Percentiles rank a stretch among this genome's conserved stretches.
Conservation (phyloP, 305 asterid genomes). For the Petunia hybrid region DNA sequence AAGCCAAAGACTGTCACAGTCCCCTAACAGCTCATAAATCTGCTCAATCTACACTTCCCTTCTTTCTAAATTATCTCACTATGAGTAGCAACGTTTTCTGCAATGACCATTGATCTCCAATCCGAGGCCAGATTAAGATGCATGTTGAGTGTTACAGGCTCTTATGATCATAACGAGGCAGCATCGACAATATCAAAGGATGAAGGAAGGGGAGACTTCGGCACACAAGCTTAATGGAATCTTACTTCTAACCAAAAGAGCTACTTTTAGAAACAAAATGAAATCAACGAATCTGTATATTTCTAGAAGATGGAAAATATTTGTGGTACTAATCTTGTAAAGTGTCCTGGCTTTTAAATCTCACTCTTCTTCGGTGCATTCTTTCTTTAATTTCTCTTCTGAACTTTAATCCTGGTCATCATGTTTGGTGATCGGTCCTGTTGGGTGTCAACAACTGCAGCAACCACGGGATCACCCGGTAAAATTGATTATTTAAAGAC, state of each 20-base stretch:
- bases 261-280: not conserved
- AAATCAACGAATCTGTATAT: not conserved
- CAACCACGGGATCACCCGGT: constrained; percentile 7
- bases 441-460: constrained; percentile 7
- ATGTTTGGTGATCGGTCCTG: constrained; percentile 13
- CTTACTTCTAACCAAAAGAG: not conserved
- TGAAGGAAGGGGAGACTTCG: not conserved
- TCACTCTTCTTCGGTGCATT: not conserved
- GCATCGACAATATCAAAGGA: constrained; percentile 1
- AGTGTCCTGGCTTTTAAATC: not conserved
- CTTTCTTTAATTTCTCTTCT: constrained; percentile 22
- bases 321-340: constrained; percentile 16
- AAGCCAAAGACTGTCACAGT: constrained; percentile 12
- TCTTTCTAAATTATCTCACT: constrained; percentile 5
- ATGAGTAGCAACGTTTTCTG: constrained; percentile 11
- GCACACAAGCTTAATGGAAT: constrained; percentile 5
- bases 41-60: constrained; percentile 7
- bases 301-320: constrained; percentile 22
- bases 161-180: not conserved
- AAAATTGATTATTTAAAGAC: constrained; percentile 8
- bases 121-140: constrained; percentile 6
- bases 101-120: constrained; percentile 3
- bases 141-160: not conserved
- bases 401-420: not conserved
- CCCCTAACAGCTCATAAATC: constrained; percentile 16